Percentiles rank a stretch among this genome's conserved stretches.
phyloP scores from a whole-genome alignment of 208 protist species.

The Vickermania spadyakhi region DNA sequence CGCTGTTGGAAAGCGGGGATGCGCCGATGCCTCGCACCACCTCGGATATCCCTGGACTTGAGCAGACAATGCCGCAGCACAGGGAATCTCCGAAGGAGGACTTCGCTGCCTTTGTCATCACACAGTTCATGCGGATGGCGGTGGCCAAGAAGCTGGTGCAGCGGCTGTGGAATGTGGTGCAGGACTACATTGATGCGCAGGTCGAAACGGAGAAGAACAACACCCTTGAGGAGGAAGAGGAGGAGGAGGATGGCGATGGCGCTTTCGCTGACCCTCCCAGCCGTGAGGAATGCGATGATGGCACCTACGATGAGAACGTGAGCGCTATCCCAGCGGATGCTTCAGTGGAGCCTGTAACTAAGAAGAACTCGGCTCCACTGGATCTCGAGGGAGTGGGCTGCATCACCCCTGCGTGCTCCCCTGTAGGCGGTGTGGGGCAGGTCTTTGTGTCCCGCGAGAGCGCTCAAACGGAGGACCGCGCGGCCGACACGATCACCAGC shows the following conservation, averaged over 20 bases:
- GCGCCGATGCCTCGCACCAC: not conserved
- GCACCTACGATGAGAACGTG: not conserved
- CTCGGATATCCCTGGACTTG: not conserved
- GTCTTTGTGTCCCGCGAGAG: not conserved
- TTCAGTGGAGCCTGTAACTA: not conserved
- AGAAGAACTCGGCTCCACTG: conserved; percentile 1
- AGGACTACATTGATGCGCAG: not conserved
- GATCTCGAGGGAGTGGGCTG: conserved; percentile 2
- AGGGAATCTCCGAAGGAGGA: not conserved
- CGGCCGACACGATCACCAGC: conserved; percentile 1
- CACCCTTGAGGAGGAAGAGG: not conserved
- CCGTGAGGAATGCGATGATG: not conserved
- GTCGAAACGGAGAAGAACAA: not conserved
- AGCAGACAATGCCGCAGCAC: not conserved
- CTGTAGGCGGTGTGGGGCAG: not conserved
- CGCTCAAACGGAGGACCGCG: conserved; percentile 1
- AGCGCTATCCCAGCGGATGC: not conserved
- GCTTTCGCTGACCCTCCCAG: not conserved
- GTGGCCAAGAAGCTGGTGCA: not conserved
- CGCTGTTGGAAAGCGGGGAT: not conserved
- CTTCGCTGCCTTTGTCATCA: not conserved
- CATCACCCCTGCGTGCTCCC: not conserved
- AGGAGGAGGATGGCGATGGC: not conserved
- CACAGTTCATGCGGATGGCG: conserved; percentile 1
- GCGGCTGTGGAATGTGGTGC: not conserved